A percentile compares a stretch with the other conserved stretches of the same genome.
phyloP scores from a whole-genome alignment of 164 flowering plant genomes.

The Magnolia changhungtana region DNA sequence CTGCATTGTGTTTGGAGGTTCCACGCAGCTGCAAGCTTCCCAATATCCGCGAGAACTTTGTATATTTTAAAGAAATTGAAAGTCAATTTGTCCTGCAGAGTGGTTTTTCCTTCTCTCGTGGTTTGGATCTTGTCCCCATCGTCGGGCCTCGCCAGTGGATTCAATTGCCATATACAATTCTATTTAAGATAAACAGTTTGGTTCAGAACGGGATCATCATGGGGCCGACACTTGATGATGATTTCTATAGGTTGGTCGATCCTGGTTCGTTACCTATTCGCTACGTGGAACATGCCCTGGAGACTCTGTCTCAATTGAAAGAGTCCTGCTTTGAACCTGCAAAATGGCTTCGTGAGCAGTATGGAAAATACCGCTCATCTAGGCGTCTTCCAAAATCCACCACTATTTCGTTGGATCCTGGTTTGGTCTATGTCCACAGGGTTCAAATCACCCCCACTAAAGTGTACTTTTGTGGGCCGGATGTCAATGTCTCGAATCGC shows the following conservation, averaged over 20 bases:
- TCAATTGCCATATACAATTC: constrained; percentile 54
- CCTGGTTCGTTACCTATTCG: constrained; percentile 28
- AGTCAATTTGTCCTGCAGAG: constrained; percentile 31
- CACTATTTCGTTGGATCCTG: constrained; percentile 46
- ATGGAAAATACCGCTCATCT: constrained; percentile 22
- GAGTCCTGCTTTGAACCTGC: constrained; percentile 83
- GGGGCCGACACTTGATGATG: constrained; percentile 53
- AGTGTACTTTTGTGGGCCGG: constrained; percentile 77
- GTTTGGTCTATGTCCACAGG: constrained; percentile 66
- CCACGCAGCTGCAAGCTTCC: constrained; percentile 39
- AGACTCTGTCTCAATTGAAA: constrained; percentile 50
- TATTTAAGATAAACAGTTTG: constrained; percentile 60
- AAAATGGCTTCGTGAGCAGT: constrained; percentile 57
- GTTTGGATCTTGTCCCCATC: constrained; percentile 56
- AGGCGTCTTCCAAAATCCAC: constrained; percentile 25
- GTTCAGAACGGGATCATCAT: constrained; percentile 75
- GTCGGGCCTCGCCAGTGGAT: constrained; percentile 39
- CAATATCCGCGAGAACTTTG: constrained; percentile 42
- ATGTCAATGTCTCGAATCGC: constrained; percentile 70
- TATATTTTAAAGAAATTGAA: constrained; percentile 39
- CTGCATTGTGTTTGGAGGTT: constrained; percentile 68
- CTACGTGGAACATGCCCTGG: constrained; percentile 58
- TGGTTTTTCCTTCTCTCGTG: constrained; percentile 36
- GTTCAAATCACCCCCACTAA: constrained; percentile 73
- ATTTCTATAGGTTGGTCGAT: constrained; percentile 50